These are phyloP conservation scores for Xerocomus brunneocitrinus DNA, from an alignment of 768 basidiomycete genomes.

Conservation along the genomic window DNA sequence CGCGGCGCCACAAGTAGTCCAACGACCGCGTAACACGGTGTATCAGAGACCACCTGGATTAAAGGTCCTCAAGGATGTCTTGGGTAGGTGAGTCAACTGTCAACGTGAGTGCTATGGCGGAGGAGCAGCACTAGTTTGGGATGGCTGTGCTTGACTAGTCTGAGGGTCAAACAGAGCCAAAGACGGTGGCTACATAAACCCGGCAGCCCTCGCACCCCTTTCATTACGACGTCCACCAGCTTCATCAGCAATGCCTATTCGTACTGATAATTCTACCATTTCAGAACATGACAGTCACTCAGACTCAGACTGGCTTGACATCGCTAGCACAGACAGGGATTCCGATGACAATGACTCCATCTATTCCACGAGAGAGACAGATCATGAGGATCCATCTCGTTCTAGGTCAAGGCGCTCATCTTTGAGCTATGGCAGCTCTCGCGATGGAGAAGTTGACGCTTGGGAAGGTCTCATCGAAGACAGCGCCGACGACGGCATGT, in stretches of 20 bases:
- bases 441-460: constrained; percentile 63
- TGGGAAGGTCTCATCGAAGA: constrained; percentile 79
- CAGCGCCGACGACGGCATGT: constrained; percentile 44
- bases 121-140: not conserved
- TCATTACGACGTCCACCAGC: constrained; percentile 23
- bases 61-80: constrained; percentile 13
- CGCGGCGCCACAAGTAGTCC: constrained; percentile 57
- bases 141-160: constrained; percentile 2
- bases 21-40: constrained; percentile 20
- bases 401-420: constrained; percentile 67
- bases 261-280: constrained; percentile 39
- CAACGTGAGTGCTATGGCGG: constrained; percentile 16
- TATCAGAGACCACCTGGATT: no score
- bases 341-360: constrained; percentile 71
- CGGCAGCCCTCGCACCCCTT: constrained; percentile 26
- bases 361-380: constrained; percentile 51
- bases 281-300: constrained; percentile 66
- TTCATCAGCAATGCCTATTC: constrained; percentile 28
- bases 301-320: constrained; percentile 83
- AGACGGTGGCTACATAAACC: constrained; percentile 26
- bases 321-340: constrained; percentile 57
- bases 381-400: constrained; percentile 51
- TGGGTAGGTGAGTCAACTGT: constrained; percentile 2
- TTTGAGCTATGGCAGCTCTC: constrained; percentile 62
- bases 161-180: constrained; percentile 28